Base-by-base conservation (phyloP, 1,284 basidiomycete genomes). In the Apiotrichum akiyoshidainum region DNA sequence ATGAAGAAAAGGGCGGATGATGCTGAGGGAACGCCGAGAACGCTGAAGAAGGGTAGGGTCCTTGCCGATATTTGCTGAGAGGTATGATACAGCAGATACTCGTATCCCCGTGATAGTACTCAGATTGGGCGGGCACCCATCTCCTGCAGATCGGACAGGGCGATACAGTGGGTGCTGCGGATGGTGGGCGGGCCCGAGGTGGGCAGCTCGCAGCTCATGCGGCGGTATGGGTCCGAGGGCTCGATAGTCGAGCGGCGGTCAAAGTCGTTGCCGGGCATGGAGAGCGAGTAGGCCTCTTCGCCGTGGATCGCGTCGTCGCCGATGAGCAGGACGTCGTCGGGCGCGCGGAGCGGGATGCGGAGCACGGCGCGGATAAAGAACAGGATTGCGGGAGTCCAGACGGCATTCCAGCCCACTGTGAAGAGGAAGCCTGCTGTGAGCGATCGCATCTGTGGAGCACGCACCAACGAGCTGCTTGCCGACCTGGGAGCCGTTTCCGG, bases 291-390 rank as follows among this genome's bases (percentile, higher is more conserved):
- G 1, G 64, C 64, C 17, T 51, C 60, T 55, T 65, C 64, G 7
- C 64, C 64, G 46, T 63, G 61, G 17, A 58, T 54, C 10, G 64
- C 64, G 37, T 65, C 61, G 48, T 65, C 64, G 39, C 64, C 64
- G 37, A 65, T 54, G 17, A 58, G 21, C 21, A 65, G 58, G 11
- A 51, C 44, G 10, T 46, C 58, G 14, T 60, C 61, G 4, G 49
- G 50, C 19, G 53, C 45, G 13, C 56, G 48, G 33, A 65, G 60
- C 16, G 58, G 61, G n/a, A 65, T 52, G 37, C 64, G 59, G 35
- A 61, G 46, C 33, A 61, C 52, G 41, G 47, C 44, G 13, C 52
- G 50, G 46, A 61, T 61, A 22, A 35, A 47, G 9, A 57, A 46
- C 14, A 57, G 50, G 49, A 61, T 57, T 34, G 59, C 42, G 26